Evolutionary conservation across 306 rosid genomes (phyloP), one percentile per base, ranked within the genome.

Genomic region (Sphenostylis stenocarpa): DNA sequence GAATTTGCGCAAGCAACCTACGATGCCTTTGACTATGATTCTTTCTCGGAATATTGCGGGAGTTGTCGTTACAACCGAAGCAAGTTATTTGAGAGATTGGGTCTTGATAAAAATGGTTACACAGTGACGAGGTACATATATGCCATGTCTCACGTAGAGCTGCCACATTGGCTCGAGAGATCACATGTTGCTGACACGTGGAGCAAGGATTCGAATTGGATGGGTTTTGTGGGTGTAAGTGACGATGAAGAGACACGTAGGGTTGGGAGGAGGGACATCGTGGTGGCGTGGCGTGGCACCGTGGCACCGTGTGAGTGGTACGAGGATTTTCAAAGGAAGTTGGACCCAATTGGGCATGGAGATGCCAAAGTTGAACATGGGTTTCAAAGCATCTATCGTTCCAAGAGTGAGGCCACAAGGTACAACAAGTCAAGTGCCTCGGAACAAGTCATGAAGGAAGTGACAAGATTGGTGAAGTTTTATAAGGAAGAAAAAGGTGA

Each of bases 201-300:
- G 95, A 90, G 93, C 77, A 67, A 71, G 26, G 89, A 90, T n/a
- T 89, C 97, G 0, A 91, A 88, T 44, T 91, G 95, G 91, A 89
- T 90, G 44, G 97, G 91, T 0, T 91, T 68, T 1, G 86, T 90
- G 23, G 93, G 93, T 0, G 85, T 90, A 0, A 88, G 90, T 12
- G 80, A 80, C 3, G 90, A 90, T 1, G 81, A 82, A 8, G 95
- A 88, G 82, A 83, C 90, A 3, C 67, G 45, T 0, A 66, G 95
- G 76, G 85, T 91, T 3, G 95, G 91, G 0, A 63, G 95, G 36
- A 76, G 97, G 63, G 93, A 88, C 39, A 86, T 89, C 2, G 79
- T 78, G 1, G 89, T 91, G 17, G 88, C 93, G 0, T 89, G 94
- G 94, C 84, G 90, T 7, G 97, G 91, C 24, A 91, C 97, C 0